Percentiles rank a stretch among this genome's conserved stretches.
Conservation (phyloP, 2,329 filamentous ascomycete genomes). For the Magnaporthiopsis incrustans region DNA sequence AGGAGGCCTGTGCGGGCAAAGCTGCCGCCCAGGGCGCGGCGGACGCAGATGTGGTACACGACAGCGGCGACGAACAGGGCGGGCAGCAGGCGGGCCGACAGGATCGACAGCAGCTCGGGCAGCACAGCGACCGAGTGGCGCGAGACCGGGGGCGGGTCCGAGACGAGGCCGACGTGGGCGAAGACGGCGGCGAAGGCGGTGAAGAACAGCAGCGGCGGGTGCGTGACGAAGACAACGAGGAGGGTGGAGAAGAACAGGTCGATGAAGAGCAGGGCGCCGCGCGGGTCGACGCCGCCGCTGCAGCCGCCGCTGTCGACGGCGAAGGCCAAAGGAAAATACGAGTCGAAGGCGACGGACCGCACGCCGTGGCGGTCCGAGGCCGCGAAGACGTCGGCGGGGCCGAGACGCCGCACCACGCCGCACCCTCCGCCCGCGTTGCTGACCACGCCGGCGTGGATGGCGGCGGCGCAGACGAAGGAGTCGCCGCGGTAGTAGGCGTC, state of each 20-base stretch:
- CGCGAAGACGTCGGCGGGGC: conserved; percentile 47
- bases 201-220: conserved; percentile 73
- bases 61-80: conserved; percentile 60
- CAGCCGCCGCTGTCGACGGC: conserved; percentile 36
- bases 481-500: conserved; percentile 53
- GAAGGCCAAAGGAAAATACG: conserved; percentile 64
- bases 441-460: conserved; percentile 64
- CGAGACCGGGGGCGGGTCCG: conserved; percentile 69
- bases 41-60: conserved; percentile 56
- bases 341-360: conserved; percentile 55
- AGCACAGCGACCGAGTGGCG: conserved; percentile 52
- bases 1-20: background rate
- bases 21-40: conserved; percentile 42
- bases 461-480: conserved; percentile 65
- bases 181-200: conserved; percentile 72
- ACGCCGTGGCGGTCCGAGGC: conserved; percentile 43
- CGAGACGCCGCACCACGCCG: conserved; percentile 56
- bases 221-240: conserved; percentile 71
- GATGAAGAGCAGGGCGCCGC: conserved; percentile 65
- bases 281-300: conserved; percentile 19
- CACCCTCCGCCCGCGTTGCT: conserved; percentile 53
- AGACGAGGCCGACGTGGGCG: conserved; percentile 80
- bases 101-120: conserved; percentile 44
- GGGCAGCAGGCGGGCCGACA: conserved; percentile 53
- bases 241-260: conserved; percentile 68